Base-by-base conservation (phyloP, 2,329 filamentous ascomycete genomes). In the Ophiostoma pallidulum region DNA sequence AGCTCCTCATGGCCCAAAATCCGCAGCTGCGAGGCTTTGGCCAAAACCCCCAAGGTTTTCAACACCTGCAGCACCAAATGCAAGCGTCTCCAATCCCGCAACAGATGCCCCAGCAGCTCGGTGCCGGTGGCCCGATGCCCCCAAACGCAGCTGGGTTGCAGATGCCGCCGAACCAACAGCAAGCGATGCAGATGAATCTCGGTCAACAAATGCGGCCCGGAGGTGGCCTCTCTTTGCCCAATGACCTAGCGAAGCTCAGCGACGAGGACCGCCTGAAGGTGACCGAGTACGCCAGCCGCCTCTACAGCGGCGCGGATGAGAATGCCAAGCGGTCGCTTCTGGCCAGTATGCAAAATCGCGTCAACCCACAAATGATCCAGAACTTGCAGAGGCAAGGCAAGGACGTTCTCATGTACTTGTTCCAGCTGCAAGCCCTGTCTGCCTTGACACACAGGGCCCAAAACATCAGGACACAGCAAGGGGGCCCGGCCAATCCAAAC, bases 31-130 rank as follows among this genome's bases (percentile, higher is more conserved):
- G 75, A 31, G 68, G 68, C 12, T 70, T 74, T 62, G 67, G 66
- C 1, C 74, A 73, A 55, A 67, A 65, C 7, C 62, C 65, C 2
- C 77, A 74, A 51, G 75, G 71, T 55, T 80, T 81, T 49, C 76
- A 76, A 51, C 71, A 74, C 41, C 66, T 80, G 31, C 76, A 78
- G 50, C 75, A 77, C 47, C 73, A 70, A 47, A 77, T 78, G 73
- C 77, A 80, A 55, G 63, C 69, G 4, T 69, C 72, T 1, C 71
- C 70, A 32, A 69, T 78, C 20, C 66, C 71, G 9, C 75, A 70
- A 43, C 74, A 74, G 51, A 56, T 54, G 18, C 63, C 62, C 37
- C 62, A 62, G 42, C 64, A 59, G 26, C 67, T 73, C 59, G 64
- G 62, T 16, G 67, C 73, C 62, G 62, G 58, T 32, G 70, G 62